Evolutionary conservation across 164 flowering plant genomes (phyloP), one percentile per base, ranked within the genome.

Genomic region (Chimonanthus praecox): DNA sequence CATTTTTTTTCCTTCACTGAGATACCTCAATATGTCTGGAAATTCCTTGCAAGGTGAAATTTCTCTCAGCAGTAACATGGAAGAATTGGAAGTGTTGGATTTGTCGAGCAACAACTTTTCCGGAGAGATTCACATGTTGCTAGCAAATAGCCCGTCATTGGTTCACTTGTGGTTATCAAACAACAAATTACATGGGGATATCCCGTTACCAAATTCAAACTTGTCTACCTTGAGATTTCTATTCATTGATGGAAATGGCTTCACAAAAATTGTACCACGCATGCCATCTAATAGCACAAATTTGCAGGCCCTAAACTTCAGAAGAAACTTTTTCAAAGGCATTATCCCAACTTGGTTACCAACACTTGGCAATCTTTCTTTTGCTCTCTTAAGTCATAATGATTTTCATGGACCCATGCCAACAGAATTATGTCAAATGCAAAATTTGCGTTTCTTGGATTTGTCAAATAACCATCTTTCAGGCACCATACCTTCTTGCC

Each of bases 41-140:
- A 74, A 68, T 47, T 11, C 46, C 16, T 21, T 74, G 5, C 60
- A 74, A 48, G 76, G 71, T 61, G 58, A 10, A 5, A 69, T 74
- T 8, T 72, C 76, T 20, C 44, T 16, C 47, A 3, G 11, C 16
- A 0, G 18, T 47, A 45, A 46, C 58, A 1, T 15, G 33, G 13
- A 21, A 20, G 4, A 43, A 2, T 21, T 64, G 11, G 4, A 0
- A 7, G 7, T 6, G 9, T 9, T 64, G 21, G 68, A 64, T 16
- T 44, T 64, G 9, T 64, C 68, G 2, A 21, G 13, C 6, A 64
- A 64, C 11, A 20, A 64, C 0, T 33, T 64, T 43, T 33, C 15
- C 3, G 68, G 48, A 43, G 49, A 44, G 8, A 66, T 66, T 11
- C 48, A 47, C 0, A 6, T 11, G 4, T 5, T 0, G 2, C 15